These are phyloP conservation scores for Cytospora schulzeri DNA, from an alignment of 2,329 filamentous ascomycete genomes.

Conservation along the genomic window DNA sequence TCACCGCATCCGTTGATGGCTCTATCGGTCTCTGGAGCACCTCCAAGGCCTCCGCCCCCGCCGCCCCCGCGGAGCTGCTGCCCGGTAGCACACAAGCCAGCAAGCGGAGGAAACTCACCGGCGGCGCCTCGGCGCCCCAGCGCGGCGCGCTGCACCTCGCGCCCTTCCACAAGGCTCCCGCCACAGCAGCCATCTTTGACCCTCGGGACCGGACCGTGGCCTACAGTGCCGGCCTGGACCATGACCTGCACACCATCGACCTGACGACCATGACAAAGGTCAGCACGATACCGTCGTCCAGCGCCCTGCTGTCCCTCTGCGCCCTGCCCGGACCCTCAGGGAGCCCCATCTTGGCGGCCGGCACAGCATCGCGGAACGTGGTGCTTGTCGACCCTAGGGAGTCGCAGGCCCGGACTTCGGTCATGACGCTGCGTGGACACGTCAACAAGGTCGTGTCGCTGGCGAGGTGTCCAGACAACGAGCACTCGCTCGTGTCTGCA, in stretches of 20 bases:
- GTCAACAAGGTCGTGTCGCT: slow-evolving; percentile 68
- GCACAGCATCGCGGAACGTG: slow-evolving; percentile 83
- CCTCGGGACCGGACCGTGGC: slow-evolving; percentile 82
- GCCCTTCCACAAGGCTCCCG: slow-evolving; percentile 69
- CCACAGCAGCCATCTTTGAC: slow-evolving; percentile 83
- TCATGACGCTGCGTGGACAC: slow-evolving; percentile 91
- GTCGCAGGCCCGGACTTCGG: slow-evolving; percentile 72
- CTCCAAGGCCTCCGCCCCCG: slow-evolving; percentile 73
- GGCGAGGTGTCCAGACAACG: slow-evolving; percentile 60
- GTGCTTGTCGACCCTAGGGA: slow-evolving; percentile 90
- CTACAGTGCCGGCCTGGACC: slow-evolving; percentile 90
- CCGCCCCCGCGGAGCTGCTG: slow-evolving; percentile 69
- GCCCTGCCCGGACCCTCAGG: slow-evolving; percentile 66
- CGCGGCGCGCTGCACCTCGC: slow-evolving; percentile 79
- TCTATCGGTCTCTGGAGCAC: slow-evolving; percentile 87
- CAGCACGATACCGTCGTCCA: slow-evolving; percentile 79
- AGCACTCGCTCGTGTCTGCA: slow-evolving; percentile 84
- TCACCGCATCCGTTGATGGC: slow-evolving; percentile 85
- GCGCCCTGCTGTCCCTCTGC: slow-evolving; percentile 78
- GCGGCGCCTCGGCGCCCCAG: slow-evolving; percentile 58
- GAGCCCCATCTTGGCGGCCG: slow-evolving; percentile 62
- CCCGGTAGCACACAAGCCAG: slow-evolving; percentile 63
- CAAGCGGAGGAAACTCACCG: slow-evolving; percentile 74
- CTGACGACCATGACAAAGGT: slow-evolving; percentile 78
- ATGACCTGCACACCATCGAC: slow-evolving; percentile 88